A percentile compares a stretch with the other conserved stretches of the same genome.
phyloP scores from a whole-genome alignment of 2,329 filamentous ascomycete genomes.

The Pyricularia grisea region DNA sequence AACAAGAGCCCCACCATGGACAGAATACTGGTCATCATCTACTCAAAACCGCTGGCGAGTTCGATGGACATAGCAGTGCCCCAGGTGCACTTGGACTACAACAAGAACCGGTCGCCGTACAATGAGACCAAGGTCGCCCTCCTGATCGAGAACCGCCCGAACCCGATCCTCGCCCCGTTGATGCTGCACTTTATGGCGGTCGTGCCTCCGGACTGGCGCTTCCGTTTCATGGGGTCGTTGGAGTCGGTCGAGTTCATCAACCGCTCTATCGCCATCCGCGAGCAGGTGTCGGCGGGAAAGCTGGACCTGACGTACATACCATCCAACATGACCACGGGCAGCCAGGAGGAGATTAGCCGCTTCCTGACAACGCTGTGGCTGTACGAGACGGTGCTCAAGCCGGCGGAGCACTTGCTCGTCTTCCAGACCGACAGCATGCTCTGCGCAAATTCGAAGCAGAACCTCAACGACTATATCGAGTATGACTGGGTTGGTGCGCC shows the following conservation, averaged over 20 bases:
- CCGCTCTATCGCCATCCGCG: slow-evolving; percentile 32
- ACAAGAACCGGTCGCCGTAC: slow-evolving; percentile 22
- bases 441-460: slow-evolving; percentile 39
- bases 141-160: slow-evolving; percentile 42
- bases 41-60: slow-evolving; percentile 13
- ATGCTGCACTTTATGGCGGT: slow-evolving; percentile 47
- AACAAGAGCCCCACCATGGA: not conserved
- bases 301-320: slow-evolving; percentile 43
- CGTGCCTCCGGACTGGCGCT: slow-evolving; percentile 47
- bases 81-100: slow-evolving; percentile 23
- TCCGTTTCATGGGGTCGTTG: slow-evolving; percentile 43
- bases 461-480: slow-evolving; percentile 38
- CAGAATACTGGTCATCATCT: slow-evolving; percentile 10
- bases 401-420: slow-evolving; percentile 43
- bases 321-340: slow-evolving; percentile 37
- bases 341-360: slow-evolving; percentile 41
- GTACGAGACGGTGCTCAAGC: slow-evolving; percentile 36
- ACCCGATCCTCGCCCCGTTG: slow-evolving; percentile 39
- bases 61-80: slow-evolving; percentile 15
- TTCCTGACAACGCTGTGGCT: slow-evolving; percentile 43
- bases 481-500: slow-evolving; percentile 47
- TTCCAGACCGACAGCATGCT: slow-evolving; percentile 48
- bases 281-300: slow-evolving; percentile 32
- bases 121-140: slow-evolving; percentile 45
- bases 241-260: slow-evolving; percentile 36